Base-by-base conservation (phyloP, 352 stramenopile species). In the Globisporangium nodosum region DNA sequence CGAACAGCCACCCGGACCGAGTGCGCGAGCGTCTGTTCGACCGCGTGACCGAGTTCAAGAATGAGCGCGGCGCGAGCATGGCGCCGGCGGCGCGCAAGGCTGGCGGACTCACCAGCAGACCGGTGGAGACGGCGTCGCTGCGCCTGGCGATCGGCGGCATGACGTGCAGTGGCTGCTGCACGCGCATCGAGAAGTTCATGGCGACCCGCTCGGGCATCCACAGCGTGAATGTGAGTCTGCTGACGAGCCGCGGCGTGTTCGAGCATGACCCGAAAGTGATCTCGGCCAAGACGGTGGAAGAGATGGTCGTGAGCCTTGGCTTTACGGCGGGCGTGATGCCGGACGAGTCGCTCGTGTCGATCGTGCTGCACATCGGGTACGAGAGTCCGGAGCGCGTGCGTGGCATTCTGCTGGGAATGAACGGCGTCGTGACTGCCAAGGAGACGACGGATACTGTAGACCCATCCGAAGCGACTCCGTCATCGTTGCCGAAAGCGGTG, bases 81-180 rank as follows among this genome's bases (percentile, higher is more conserved):
- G 61, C 61, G 16, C 39, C 42, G 27, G 21, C 37, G 16, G 42
- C n/a, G 1, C 48, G 21, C 49, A 59, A 49, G 13, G 33, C 20
- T 7, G 37, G n/a, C 39, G 51, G 52, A 27, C 31, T 42, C 18
- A n/a, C 30, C 6, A 21, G 13, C 27, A 18, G 49, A 20, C 43
- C 40, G 18, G 55, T 52, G 31, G 49, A 51, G n/a, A 20, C 27
- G 0, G 27, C 27, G 37, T 73, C 71, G 4, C 64, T 87, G 51
- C 73, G 77, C 7, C 66, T 90, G 11, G 71, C 72, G 61, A 90
- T 90, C 42, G 70, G 68, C 46, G 86, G 88, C 15, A 96, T 96
- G 87, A 95, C 85, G 15, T 95, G 87, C 70, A 91, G 78, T 8
- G 80, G 84, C 42, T 96, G 87, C 69, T 91, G 87, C 52, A 86